Evolutionary conservation across 257 asterid species (phyloP).

Genomic region (Nicotiana noctiflora): DNA sequence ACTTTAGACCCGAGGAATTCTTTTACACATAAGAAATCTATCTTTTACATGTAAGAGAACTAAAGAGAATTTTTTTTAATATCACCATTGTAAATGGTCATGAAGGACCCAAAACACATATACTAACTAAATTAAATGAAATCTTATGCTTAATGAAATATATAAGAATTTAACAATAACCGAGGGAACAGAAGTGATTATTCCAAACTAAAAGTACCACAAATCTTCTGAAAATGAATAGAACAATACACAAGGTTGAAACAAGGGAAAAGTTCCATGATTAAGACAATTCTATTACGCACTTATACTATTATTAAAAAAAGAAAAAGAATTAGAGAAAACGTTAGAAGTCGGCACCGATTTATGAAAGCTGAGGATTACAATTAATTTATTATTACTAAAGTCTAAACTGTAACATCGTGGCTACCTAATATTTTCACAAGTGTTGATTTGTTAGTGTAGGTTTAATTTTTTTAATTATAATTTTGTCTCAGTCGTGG

Average conservation of each 20-base stretch:
- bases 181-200: not conserved
- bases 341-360: slow-evolving; percentile 6
- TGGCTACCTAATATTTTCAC: not conserved
- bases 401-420: not conserved
- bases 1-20: too few species aligned
- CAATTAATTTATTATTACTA: not conserved
- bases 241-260: not conserved
- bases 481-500: not conserved
- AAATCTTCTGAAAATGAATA: too few species aligned
- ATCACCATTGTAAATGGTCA: too few species aligned
- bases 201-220: not conserved
- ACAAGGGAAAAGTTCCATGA: not conserved
- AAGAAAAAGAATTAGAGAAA: not conserved
- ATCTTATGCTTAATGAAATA: too few species aligned
- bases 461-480: not conserved
- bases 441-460: not conserved
- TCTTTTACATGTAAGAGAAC: too few species aligned
- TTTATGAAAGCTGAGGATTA: not conserved
- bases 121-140: too few species aligned
- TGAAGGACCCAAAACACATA: too few species aligned
- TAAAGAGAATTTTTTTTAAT: too few species aligned
- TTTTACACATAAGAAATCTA: too few species aligned
- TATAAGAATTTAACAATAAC: not conserved
- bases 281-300: not conserved
- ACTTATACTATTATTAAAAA: not conserved